Percentiles rank a stretch among this genome's conserved stretches.
These are phyloP conservation scores for Moringa oleifera DNA, from an alignment of 345 rosid genomes.

Conservation along the genomic window DNA sequence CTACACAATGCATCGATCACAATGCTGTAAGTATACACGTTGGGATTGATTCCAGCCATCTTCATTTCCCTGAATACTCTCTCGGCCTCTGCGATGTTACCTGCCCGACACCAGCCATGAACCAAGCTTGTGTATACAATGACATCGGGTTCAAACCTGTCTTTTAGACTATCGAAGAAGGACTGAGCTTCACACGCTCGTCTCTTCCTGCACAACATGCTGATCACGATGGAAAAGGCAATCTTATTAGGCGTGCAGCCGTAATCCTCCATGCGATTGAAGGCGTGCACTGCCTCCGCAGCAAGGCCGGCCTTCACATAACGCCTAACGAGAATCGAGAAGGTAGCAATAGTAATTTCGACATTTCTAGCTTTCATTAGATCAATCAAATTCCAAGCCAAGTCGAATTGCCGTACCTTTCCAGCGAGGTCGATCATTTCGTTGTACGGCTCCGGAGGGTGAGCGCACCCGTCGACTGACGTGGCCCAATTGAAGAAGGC, in stretches of 20 bases:
- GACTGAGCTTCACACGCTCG: constrained; percentile 79
- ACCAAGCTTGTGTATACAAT: constrained; percentile 71
- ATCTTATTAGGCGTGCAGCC: constrained; percentile 66
- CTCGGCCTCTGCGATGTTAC: constrained; percentile 63
- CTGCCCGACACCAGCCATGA: constrained; percentile 85
- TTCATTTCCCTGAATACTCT: constrained; percentile 80
- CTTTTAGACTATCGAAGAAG: constrained; percentile 59
- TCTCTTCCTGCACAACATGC: constrained; percentile 59
- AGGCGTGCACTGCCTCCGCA: constrained; percentile 84
- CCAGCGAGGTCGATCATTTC: constrained; percentile 84
- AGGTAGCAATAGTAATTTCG: constrained; percentile 44
- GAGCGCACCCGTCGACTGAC: constrained; percentile 27
- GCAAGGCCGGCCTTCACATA: constrained; percentile 84
- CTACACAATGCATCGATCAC: constrained; percentile 89
- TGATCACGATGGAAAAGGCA: constrained; percentile 69
- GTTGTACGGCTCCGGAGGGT: constrained; percentile 61
- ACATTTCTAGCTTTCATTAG: constrained; percentile 64
- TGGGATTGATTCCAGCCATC: constrained; percentile 58
- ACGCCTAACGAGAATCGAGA: constrained; percentile 70
- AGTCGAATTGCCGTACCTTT: constrained; percentile 66
- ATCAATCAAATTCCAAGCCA: constrained; percentile 74
- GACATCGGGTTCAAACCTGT: constrained; percentile 66
- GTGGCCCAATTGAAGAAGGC: constrained; percentile 90
- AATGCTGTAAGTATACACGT: constrained; percentile 78
- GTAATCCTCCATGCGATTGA: constrained; percentile 93